A percentile compares a stretch with the other conserved stretches of the same genome.
Conservation (phyloP, 805 yeast genomes). For the Ogataea glucozyma region DNA sequence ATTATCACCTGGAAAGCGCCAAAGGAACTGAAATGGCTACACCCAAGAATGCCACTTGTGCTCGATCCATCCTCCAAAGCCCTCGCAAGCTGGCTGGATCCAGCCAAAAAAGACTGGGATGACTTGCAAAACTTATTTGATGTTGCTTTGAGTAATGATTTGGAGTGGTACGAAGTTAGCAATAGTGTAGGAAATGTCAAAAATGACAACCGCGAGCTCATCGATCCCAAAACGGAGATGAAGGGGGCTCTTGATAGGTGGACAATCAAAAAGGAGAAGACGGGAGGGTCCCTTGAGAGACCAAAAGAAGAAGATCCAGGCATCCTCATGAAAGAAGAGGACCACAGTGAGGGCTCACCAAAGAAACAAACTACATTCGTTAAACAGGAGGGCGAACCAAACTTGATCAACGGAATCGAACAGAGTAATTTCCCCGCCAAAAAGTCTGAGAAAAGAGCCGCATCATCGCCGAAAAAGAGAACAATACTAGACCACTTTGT, state of each 20-base stretch:
- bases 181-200: slow-evolving; percentile 63
- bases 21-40: slow-evolving; percentile 63
- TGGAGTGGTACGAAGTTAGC: slow-evolving; percentile 58
- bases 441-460: too few species aligned
- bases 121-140: slow-evolving; percentile 43
- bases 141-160: slow-evolving; percentile 35
- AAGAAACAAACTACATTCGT: too few species aligned
- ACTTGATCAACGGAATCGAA: too few species aligned
- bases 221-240: slow-evolving; percentile 22
- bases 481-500: slow-evolving; percentile 2
- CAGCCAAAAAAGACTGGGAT: slow-evolving; percentile 39
- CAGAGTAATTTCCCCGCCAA: too few species aligned
- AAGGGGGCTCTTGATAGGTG: slow-evolving; percentile 5
- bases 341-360: slow-evolving; percentile 1
- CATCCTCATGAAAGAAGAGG: background rate
- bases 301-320: background rate
- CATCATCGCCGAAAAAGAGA: background rate
- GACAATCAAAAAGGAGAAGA: slow-evolving; percentile 5
- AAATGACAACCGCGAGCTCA: slow-evolving; percentile 46
- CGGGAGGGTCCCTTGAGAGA: too few species aligned
- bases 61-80: slow-evolving; percentile 57
- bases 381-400: too few species aligned
- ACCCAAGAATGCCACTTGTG: slow-evolving; percentile 76
- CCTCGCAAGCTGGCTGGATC: slow-evolving; percentile 66
- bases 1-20: slow-evolving; percentile 76